Evolutionary conservation across 1,139 yeast species (phyloP), one percentile per base, ranked within the genome.

Genomic region (Kazachstania sp.): DNA sequence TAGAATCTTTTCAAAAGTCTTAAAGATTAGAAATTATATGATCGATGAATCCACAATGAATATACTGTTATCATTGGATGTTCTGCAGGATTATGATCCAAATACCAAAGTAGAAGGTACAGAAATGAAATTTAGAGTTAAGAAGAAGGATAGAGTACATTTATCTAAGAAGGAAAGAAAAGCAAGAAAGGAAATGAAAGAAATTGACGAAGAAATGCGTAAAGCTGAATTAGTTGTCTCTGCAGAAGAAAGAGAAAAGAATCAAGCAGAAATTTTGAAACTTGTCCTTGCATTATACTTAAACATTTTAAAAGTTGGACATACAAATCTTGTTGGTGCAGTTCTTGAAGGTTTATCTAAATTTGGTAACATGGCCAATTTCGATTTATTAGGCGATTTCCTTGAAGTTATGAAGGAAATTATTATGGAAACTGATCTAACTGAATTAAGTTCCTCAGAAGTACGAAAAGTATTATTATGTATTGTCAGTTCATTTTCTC

Each of bases 321-420:
- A 79, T 28, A 77, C 78, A 41, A 76, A 78, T n/a, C 71, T 92
- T 48, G 81, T 87, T 73, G 95, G 95, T 8, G 75, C 92, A 0
- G 95, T 92, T 0, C 72, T 92, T 46, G 97, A 92, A 70, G 97
- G 97, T 6, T 70, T 92, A 49, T 86, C 97, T 2, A 80, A 79
- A 62, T 88, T 83, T 63, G 95, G 97, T 2, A 92, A 83, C 60
- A 82, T 90, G 81, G 90, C 95, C 35, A 92, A 92, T 62, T 79
- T 92, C 47, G 97, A 92, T 55, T 72, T 92, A 46, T 75, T 92
- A 56, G 97, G 97, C 29, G 98, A 92, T 64, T 81, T 92, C 65
- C 72, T 92, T 44, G 95, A 85, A 64, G 95, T 88, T 2, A 74
- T 92, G 61, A 74, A 94, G 57, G 97, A 92, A 65, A 75, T 86